phyloP scores from a whole-genome alignment of 1,139 yeast species.

The Suhomyces yuchorum region DNA sequence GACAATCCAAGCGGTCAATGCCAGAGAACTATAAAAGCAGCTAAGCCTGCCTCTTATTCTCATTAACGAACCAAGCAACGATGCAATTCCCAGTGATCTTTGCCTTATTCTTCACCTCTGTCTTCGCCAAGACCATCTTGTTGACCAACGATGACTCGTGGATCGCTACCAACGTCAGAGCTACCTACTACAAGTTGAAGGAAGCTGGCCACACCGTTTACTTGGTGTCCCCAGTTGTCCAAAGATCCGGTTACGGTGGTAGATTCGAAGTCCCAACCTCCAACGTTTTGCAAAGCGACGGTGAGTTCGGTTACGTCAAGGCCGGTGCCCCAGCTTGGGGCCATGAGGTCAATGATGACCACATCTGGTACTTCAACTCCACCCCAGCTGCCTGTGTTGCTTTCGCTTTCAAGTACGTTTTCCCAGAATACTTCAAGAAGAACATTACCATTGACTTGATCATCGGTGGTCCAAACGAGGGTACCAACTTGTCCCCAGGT shows the following conservation, averaged over 20 bases:
- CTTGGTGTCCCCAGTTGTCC: constrained; percentile 59
- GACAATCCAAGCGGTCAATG: not conserved
- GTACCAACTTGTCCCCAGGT: constrained; percentile 45
- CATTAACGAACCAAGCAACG: not conserved
- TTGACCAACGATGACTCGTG: constrained; percentile 64
- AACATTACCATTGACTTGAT: constrained; percentile 43
- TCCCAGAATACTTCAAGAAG: constrained; percentile 40
- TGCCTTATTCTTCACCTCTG: constrained; percentile 17
- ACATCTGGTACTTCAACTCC: constrained; percentile 53
- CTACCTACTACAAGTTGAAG: constrained; percentile 55
- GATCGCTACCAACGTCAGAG: constrained; percentile 62
- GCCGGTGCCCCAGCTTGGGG: constrained; percentile 52
- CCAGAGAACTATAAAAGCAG: constrained; percentile 1
- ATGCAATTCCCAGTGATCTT: constrained; percentile 19
- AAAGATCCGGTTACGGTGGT: constrained; percentile 63
- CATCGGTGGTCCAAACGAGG: constrained; percentile 52
- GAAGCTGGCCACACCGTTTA: constrained; percentile 58
- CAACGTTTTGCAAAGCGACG: constrained; percentile 42
- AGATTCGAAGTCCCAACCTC: constrained; percentile 50
- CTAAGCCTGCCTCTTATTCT: not conserved
- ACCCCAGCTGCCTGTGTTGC: constrained; percentile 50
- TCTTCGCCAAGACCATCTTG: constrained; percentile 48
- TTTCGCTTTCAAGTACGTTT: constrained; percentile 44
- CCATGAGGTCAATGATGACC: constrained; percentile 43
- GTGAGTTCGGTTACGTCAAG: constrained; percentile 44